Conservation (phyloP, 768 basidiomycete genomes). For the Pluteus cervinus region DNA sequence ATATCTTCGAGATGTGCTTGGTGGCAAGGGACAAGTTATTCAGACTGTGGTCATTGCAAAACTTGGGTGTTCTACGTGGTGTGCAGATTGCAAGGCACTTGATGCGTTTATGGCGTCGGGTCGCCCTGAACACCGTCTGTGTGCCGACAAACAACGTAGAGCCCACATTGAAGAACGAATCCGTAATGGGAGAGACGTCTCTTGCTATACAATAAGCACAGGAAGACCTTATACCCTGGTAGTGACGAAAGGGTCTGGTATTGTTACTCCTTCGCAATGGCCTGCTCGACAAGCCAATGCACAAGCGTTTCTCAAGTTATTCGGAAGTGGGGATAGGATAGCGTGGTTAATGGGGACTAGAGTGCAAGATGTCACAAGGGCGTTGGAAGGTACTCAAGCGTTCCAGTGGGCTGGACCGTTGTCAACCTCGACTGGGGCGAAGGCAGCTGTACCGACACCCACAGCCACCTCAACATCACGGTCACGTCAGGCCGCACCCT, state of each 20-base stretch:
- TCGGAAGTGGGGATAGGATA: slow-evolving; percentile 20
- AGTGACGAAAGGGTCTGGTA: too few relatives aligned
- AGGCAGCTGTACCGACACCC: too few relatives aligned
- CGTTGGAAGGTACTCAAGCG: slow-evolving; percentile 13
- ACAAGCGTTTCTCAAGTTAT: slow-evolving; percentile 16
- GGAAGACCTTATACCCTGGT: too few relatives aligned
- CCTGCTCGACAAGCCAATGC: slow-evolving; percentile 15
- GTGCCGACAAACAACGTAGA: neutral
- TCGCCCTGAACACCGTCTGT: too few relatives aligned
- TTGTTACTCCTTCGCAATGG: too few relatives aligned
- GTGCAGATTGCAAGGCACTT: slow-evolving; percentile 18
- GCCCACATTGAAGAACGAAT: neutral
- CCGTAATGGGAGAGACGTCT: too few relatives aligned
- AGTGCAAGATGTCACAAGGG: slow-evolving; percentile 22
- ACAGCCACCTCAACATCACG: too few relatives aligned
- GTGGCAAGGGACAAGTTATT: slow-evolving; percentile 11
- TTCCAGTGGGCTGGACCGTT: neutral
- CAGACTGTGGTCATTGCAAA: slow-evolving; percentile 13
- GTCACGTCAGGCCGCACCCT: too few relatives aligned
- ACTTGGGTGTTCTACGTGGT: slow-evolving; percentile 23
- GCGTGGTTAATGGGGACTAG: slow-evolving; percentile 25
- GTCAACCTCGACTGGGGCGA: too few relatives aligned
- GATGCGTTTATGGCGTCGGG: slow-evolving; percentile 21
- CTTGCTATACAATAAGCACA: too few relatives aligned
- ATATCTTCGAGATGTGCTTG: slow-evolving; percentile 23